Percentiles rank a stretch among this genome's conserved stretches.
These are phyloP conservation scores for Elaeagnus macrophylla DNA, from an alignment of 306 rosid species.

Conservation along the genomic window DNA sequence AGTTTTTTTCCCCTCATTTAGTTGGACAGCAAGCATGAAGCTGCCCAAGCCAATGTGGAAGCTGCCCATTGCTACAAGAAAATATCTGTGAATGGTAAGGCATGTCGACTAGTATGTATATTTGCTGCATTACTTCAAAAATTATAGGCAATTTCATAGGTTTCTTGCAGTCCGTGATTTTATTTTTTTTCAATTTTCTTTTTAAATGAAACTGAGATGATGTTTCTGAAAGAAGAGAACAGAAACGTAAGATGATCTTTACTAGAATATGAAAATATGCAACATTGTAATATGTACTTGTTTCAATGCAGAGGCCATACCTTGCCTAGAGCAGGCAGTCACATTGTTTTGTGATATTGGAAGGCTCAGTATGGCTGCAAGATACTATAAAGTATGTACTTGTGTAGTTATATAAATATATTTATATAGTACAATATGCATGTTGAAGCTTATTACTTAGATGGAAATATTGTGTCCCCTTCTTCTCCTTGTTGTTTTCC, in stretches of 20 bases:
- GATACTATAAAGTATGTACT: slow-evolving; percentile 53
- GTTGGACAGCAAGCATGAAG: slow-evolving; percentile 87
- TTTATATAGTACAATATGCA: background rate
- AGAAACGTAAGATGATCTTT: no score
- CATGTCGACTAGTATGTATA: background rate
- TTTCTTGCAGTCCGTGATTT: background rate
- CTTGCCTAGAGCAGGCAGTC: slow-evolving; percentile 67
- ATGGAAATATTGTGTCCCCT: no score
- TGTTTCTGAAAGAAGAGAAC: no score
- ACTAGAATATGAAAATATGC: background rate
- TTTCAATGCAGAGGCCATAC: slow-evolving; percentile 43
- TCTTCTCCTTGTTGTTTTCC: no score
- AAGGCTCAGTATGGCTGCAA: slow-evolving; percentile 85
- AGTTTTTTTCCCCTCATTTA: slow-evolving; percentile 3
- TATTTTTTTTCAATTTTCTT: no score
- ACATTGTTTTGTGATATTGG: slow-evolving; percentile 76
- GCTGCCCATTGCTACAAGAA: slow-evolving; percentile 89
- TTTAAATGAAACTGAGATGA: no score
- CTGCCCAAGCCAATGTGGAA: slow-evolving; percentile 68
- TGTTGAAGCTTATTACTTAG: no score
- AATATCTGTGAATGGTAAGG: slow-evolving; percentile 42
- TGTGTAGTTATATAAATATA: background rate
- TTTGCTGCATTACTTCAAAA: background rate
- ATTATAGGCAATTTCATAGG: background rate
- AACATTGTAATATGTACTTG: background rate